Evolutionary conservation across 345 rosid genomes (phyloP), one percentile per base, ranked within the genome.

Genomic region (Capsella bursapastoris): DNA sequence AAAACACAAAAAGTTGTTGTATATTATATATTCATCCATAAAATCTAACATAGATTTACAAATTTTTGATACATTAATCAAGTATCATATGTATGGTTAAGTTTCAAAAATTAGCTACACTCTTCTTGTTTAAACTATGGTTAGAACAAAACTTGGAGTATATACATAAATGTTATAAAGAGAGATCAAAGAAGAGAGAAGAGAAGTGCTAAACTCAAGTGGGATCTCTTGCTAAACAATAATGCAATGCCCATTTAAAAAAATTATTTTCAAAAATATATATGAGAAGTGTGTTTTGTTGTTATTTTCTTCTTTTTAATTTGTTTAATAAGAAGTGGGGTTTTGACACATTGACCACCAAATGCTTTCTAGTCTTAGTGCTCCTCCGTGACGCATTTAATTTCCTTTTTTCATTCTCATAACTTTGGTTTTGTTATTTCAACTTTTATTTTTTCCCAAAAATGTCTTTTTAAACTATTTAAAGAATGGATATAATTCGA

Each of bases 331-430:
- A 64, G 69, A 73, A 78, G 88, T 82, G 86, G 88, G 82, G 83
- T 67, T 78, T 78, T 78, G 83, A 74, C 83, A 81, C 75, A 78
- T 80, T 75, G 85, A 84, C 71, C 82, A 77, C 76, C 86, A 78
- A 83, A 83, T 84, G 44, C 80, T 45, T 77, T 70, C 40, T 2
- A 27, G 82, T 75, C 31, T 82, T 75, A 83, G 89, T 82, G 93
- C 86, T 79, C 52, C 61, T 64, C 27, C 72, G 71, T 83, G 82
- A 80, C 78, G 77, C 74, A 72, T 60, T 78, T 72, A 78, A 72
- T 72, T 78, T 72, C 69, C 77, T 78, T 78, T 78, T 22, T 78
- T 72, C 64, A 59, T 66, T 65, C 25, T 32, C 55, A 58, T 34
- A 40, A 58, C 27, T 71, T 71, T 50, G 18, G 29, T 60, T 22